Conservation (phyloP, 441 rosid genomes). For the Brassica hybrid region DNA sequence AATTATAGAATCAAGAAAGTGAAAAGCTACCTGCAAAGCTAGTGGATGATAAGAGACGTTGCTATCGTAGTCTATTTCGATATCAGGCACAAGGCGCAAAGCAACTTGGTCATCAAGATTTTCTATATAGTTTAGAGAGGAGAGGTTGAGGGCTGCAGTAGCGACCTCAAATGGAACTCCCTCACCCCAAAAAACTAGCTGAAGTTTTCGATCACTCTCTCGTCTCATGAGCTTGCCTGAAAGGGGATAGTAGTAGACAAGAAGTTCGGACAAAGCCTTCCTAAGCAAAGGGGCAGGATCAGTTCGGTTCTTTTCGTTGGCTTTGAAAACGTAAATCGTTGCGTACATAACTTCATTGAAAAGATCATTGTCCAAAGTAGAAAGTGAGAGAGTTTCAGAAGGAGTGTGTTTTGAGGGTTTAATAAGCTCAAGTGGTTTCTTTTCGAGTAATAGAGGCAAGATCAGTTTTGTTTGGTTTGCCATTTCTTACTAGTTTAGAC, state of each 20-base stretch:
- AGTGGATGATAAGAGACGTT: constrained; percentile 45
- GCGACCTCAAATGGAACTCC: constrained; percentile 34
- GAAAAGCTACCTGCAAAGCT: constrained; percentile 47
- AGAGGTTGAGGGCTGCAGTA: constrained; percentile 24
- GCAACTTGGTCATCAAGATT: constrained; percentile 40
- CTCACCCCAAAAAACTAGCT: constrained; percentile 16
- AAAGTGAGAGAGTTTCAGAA: constrained; percentile 44
- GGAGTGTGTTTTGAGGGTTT: constrained; percentile 55
- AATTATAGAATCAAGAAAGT: background rate
- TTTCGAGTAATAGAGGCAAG: background rate
- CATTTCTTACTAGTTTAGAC: background rate
- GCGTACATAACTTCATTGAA: constrained; percentile 47
- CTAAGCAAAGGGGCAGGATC: constrained; percentile 26
- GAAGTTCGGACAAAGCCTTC: constrained; percentile 37
- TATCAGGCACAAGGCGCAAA: constrained; percentile 38
- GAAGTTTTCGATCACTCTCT: constrained; percentile 10
- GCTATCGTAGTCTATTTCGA: constrained; percentile 15
- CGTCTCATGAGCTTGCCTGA: constrained; percentile 18
- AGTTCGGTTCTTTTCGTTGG: constrained; percentile 4
- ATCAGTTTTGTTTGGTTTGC: background rate
- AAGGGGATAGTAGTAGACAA: constrained; percentile 30
- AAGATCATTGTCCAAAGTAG: constrained; percentile 52
- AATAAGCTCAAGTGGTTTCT: constrained; percentile 28
- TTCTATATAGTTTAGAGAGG: constrained; percentile 48
- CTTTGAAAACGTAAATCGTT: constrained; percentile 47